Evolutionary conservation across 2,329 filamentous ascomycete genomes (phyloP).

Genomic region (Aspergillus unguis): DNA sequence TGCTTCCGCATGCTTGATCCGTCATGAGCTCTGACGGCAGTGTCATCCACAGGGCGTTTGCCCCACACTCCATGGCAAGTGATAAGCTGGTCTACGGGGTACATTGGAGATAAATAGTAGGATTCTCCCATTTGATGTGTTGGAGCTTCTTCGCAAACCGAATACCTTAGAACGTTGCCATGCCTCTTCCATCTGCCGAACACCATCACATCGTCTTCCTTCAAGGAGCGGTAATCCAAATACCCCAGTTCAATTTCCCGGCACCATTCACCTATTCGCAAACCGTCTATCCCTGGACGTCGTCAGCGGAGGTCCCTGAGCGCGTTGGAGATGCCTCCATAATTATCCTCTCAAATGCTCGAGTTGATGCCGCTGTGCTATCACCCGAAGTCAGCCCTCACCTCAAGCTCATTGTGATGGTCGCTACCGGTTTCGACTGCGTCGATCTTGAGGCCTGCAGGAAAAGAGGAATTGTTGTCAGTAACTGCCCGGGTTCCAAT

Average conservation of each 20-base stretch:
- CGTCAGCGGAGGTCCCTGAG: conserved; percentile 35
- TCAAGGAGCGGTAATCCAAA: conserved; percentile 44
- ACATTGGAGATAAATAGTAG: neutral
- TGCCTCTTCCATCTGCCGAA: conserved; percentile 6
- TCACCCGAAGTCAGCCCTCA: conserved; percentile 44
- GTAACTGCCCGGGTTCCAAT: conserved; percentile 48
- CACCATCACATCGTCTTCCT: conserved; percentile 47
- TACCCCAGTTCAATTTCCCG: conserved; percentile 42
- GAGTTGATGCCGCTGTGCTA: conserved; percentile 34
- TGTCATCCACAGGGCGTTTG: conserved; percentile 6
- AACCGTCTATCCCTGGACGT: conserved; percentile 34
- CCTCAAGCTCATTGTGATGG: conserved; percentile 45
- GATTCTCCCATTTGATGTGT: neutral
- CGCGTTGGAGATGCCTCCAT: conserved; percentile 49
- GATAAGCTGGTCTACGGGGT: neutral
- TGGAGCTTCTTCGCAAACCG: neutral
- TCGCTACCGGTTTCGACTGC: conserved; percentile 48
- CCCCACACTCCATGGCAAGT: neutral
- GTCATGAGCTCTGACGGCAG: too few species aligned
- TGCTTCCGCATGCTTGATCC: too few species aligned
- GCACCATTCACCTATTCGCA: conserved; percentile 38
- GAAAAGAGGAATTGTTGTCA: conserved; percentile 44
- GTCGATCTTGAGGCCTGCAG: conserved; percentile 46
- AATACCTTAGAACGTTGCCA: neutral
- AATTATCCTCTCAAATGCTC: conserved; percentile 39